A percentile compares a stretch with the other conserved stretches of the same genome.
Conservation (phyloP, 345 rosid species). For the Xanthoceras sorbifolium region DNA sequence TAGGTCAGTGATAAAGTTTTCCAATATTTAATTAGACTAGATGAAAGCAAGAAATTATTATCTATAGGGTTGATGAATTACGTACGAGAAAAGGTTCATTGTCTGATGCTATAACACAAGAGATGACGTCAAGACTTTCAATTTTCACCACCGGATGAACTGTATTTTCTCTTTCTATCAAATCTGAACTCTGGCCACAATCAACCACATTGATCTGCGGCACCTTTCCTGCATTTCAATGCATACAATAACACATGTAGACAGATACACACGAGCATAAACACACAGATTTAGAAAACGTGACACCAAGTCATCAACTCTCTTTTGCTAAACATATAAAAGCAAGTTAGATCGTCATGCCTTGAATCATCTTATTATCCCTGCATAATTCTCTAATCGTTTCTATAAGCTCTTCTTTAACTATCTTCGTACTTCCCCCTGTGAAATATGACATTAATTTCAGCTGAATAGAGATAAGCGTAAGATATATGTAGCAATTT, state of each 20-base stretch:
- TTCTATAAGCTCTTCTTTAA: slow-evolving; percentile 15
- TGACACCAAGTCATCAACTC: neutral
- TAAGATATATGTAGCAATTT: neutral
- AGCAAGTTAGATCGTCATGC: slow-evolving; percentile 9
- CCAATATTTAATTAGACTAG: neutral
- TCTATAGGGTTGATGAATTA: neutral
- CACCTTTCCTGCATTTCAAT: slow-evolving; percentile 24
- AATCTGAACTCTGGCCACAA: neutral
- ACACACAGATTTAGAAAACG: neutral
- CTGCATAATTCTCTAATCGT: neutral
- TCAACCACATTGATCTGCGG: neutral
- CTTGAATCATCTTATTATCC: neutral
- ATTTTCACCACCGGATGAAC: neutral
- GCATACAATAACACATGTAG: neutral
- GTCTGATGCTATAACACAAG: slow-evolving; percentile 12
- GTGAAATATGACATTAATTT: slow-evolving; percentile 6
- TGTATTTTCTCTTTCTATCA: neutral
- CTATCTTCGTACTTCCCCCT: slow-evolving; percentile 7
- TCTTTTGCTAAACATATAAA: neutral
- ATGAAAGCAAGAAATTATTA: neutral
- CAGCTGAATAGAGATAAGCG: neutral
- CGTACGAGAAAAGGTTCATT: slow-evolving; percentile 29
- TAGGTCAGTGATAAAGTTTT: neutral
- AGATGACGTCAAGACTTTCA: slow-evolving; percentile 11
- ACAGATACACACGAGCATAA: neutral